Conservation (phyloP, 225 moss, liverwort and hornwort genomes). For the Pseudoscleropodium purum region DNA sequence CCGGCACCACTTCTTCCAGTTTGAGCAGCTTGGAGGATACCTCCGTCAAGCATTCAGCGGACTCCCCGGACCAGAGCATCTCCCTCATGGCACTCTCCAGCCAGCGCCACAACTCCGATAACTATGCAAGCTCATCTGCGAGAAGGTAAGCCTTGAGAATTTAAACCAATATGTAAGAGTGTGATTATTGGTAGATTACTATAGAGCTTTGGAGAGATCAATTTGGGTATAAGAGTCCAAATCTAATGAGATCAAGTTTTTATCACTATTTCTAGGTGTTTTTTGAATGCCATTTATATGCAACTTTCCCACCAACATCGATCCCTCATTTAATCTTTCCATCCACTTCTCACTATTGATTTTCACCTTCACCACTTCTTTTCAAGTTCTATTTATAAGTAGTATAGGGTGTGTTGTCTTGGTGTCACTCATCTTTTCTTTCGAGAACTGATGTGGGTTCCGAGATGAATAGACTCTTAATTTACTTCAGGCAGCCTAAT, state of each 20-base stretch:
- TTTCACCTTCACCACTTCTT: neutral
- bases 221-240: neutral
- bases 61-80: conserved; percentile 10
- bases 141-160: neutral
- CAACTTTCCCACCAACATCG: neutral
- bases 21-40: conserved; percentile 29
- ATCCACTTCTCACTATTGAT: neutral
- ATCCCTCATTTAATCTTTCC: too few relatives aligned
- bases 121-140: neutral
- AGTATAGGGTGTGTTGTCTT: neutral
- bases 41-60: neutral
- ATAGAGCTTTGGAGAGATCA: neutral
- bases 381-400: neutral
- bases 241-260: neutral
- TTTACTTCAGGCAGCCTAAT: neutral
- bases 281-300: neutral
- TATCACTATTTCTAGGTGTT: neutral
- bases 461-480: neutral
- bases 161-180: neutral
- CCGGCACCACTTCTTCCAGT: conserved; percentile 39
- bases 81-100: neutral
- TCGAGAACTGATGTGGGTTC: neutral
- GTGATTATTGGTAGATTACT: too few relatives aligned
- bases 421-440: neutral
- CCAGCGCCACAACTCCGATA: neutral